These are phyloP conservation scores for Fomes fomentarius DNA, from an alignment of 1,284 basidiomycete genomes.

Conservation along the genomic window DNA sequence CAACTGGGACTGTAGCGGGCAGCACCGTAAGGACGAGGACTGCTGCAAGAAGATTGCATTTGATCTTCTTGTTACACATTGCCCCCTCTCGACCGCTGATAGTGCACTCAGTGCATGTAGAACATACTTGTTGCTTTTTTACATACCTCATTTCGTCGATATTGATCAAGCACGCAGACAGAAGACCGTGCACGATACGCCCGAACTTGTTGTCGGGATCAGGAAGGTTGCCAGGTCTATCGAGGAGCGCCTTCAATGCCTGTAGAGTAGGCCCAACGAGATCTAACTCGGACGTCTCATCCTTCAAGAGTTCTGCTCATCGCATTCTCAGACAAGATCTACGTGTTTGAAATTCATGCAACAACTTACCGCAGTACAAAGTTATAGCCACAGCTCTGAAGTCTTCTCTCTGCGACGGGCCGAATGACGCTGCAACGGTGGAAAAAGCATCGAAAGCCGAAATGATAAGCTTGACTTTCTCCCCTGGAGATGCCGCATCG, in stretches of 20 bases:
- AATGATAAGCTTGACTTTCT: conserved; percentile 69
- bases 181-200: conserved; percentile 79
- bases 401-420: conserved; percentile 64
- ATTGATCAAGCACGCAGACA: conserved; percentile 85
- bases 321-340: neutral
- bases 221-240: conserved; percentile 39
- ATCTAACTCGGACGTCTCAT: conserved; percentile 81
- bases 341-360: too few species aligned
- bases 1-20: conserved; percentile 69
- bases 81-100: conserved; percentile 77
- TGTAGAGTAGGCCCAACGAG: conserved; percentile 80
- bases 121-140: neutral
- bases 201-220: conserved; percentile 48
- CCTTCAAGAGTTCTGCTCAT: conserved; percentile 74
- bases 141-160: conserved; percentile 90
- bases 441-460: conserved; percentile 71
- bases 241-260: conserved; percentile 75
- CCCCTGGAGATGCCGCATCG: conserved; percentile 38
- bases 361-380: conserved; percentile 78
- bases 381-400: conserved; percentile 81
- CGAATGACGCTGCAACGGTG: conserved; percentile 64
- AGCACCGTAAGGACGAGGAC: conserved; percentile 87
- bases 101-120: conserved; percentile 1
- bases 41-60: conserved; percentile 87
- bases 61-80: conserved; percentile 83